These are phyloP conservation scores for Hyphodiscus sp. DNA, from an alignment of 2,329 filamentous ascomycete genomes.

Conservation along the genomic window DNA sequence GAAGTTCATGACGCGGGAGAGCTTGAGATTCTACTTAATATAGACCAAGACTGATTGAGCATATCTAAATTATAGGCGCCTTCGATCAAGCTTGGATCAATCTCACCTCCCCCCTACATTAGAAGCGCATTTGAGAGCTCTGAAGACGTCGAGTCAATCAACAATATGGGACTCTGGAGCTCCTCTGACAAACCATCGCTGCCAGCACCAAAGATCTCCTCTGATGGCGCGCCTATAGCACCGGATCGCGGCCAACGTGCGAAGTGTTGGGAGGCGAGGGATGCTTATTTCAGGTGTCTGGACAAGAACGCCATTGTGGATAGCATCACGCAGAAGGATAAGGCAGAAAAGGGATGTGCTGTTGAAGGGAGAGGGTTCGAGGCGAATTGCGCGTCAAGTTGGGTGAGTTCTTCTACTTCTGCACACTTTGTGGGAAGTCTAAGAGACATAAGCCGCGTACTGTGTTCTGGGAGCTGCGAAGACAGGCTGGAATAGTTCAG, in stretches of 20 bases:
- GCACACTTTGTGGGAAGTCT: neutral
- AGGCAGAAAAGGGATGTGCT: slow-evolving; percentile 51
- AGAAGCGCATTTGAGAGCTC: too few relatives aligned
- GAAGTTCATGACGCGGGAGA: neutral
- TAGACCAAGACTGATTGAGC: too few relatives aligned
- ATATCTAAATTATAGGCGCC: too few relatives aligned
- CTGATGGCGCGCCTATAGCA: slow-evolving; percentile 62
- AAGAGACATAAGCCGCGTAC: neutral
- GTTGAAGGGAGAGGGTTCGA: slow-evolving; percentile 64
- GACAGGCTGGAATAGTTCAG: neutral
- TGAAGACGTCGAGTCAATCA: neutral
- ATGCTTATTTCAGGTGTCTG: slow-evolving; percentile 82
- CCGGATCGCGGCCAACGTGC: slow-evolving; percentile 79
- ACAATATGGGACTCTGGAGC: slow-evolving; percentile 45
- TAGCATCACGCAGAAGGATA: slow-evolving; percentile 51
- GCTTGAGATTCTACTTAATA: neutral
- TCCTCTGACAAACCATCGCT: slow-evolving; percentile 24
- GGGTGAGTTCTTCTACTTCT: slow-evolving; percentile 55
- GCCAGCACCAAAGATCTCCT: slow-evolving; percentile 39
- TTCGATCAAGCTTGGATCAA: too few relatives aligned
- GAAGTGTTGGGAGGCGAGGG: slow-evolving; percentile 84
- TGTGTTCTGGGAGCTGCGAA: neutral
- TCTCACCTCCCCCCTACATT: too few relatives aligned
- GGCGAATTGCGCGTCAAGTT: slow-evolving; percentile 78
- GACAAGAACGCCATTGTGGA: slow-evolving; percentile 79